Base-by-base conservation (phyloP, 495 filamentous ascomycete species). In the Friedmanniomyces endolithicus region DNA sequence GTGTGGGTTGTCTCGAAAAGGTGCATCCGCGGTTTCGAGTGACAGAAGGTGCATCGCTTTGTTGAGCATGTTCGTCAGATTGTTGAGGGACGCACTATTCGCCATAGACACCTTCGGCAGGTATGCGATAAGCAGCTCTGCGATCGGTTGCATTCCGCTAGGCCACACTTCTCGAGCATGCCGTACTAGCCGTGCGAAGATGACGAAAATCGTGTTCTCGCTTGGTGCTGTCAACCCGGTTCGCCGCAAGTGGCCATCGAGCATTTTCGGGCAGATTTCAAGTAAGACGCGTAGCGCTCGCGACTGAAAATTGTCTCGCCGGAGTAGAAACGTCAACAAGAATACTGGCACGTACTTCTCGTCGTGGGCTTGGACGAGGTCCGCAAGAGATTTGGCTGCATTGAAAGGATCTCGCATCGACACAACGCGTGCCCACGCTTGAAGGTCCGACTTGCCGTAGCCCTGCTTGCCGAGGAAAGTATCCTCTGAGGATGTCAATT, bases 161-260 rank as follows among this genome's bases (percentile, higher is more conserved):
- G 82, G 78, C 77, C 78, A 84, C 11, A 77, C 67, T 46, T 64
- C 61, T 16, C 80, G 75, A 7, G 80, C 74, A 67, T 81, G 79
- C 17, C 76, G 74, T 41, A 85, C 69, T 22, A 87, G 68, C 14
- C 81, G 77, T 29, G 75, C 63, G 8, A 78, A 53, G 33, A 74
- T 57, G 11, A 70, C 49, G 8, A 74, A 61, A n/a, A 66, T 66
- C 6, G 65, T 64, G 27, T 53, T 50, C 20, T 53, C 34, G 50
- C n/a, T 31, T 23, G 12, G 37, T 14, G 37, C 12, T 14, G 14
- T 22, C 2, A 25, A 47, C 4, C 24, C 44, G 44, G 12, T 16
- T 2, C 6, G 29, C 11, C 47, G 17, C 29, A 25, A 3, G 9
- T 31, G 56, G 25, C 41, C 11, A 16, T 29, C 19, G 17, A 53